Conservation (phyloP, 2,329 filamentous ascomycete species). For the Penicillium sclerotiorum region DNA sequence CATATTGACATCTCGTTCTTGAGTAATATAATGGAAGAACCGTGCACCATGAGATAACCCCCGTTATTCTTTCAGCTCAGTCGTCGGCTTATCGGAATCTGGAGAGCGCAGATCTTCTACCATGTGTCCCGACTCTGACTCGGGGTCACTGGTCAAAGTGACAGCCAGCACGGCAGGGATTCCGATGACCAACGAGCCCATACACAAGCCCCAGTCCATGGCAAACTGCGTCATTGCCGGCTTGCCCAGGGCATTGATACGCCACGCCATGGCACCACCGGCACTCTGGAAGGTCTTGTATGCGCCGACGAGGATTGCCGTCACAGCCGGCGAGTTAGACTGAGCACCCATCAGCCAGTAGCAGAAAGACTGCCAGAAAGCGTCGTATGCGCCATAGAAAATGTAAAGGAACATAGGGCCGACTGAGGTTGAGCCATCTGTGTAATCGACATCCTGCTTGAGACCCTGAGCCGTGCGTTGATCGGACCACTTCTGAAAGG, state of each 20-base stretch:
- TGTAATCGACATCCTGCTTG: constrained; percentile 54
- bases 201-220: constrained; percentile 52
- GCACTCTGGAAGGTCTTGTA: constrained; percentile 52
- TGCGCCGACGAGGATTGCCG: constrained; percentile 51
- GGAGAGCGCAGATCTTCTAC: background rate
- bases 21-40: too few relatives aligned
- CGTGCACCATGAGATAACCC: too few relatives aligned
- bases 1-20: too few relatives aligned
- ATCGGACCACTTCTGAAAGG: constrained; percentile 63
- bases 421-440: constrained; percentile 52
- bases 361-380: constrained; percentile 66
- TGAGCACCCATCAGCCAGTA: constrained; percentile 62
- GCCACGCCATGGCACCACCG: constrained; percentile 52
- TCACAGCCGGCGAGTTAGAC: constrained; percentile 45
- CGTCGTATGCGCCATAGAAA: constrained; percentile 70
- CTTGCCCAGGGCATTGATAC: constrained; percentile 43
- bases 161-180: constrained; percentile 49
- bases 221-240: constrained; percentile 47
- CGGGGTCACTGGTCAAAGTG: constrained; percentile 31
- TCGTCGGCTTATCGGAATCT: constrained; percentile 5
- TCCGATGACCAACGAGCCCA: constrained; percentile 47
- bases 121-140: constrained; percentile 2
- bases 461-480: constrained; percentile 40
- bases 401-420: constrained; percentile 71
- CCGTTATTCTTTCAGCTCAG: background rate